Conservation (phyloP, 148 eudicot genomes). For the Vaccinium darrowii region DNA sequence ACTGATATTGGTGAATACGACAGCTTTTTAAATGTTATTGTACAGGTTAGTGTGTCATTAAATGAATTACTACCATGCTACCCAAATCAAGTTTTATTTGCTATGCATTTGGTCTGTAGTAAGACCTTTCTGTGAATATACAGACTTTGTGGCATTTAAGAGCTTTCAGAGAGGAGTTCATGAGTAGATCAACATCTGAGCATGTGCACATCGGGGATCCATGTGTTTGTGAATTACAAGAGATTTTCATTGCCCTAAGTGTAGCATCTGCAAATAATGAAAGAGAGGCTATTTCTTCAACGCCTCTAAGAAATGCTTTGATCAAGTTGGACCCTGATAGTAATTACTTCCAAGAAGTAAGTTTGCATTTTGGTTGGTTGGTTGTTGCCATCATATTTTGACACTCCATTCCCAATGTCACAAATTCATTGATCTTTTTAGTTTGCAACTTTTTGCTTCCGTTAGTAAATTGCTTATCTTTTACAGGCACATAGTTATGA, state of each 20-base stretch:
- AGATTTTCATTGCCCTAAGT: constrained; percentile 58
- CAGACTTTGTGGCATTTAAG: too few relatives aligned
- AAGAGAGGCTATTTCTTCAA: constrained; percentile 64
- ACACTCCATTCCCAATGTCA: neutral
- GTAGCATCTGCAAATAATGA: constrained; percentile 36
- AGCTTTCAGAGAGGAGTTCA: too few relatives aligned
- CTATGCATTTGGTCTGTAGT: neutral
- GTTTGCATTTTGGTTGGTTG: neutral
- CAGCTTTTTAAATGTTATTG: constrained; percentile 78
- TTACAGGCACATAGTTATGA: constrained; percentile 82
- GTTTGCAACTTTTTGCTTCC: too few relatives aligned
- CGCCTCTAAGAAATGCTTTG: constrained; percentile 67
- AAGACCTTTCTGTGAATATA: too few relatives aligned
- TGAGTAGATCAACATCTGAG: constrained; percentile 10
- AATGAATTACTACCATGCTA: too few relatives aligned
- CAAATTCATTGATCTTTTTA: neutral
- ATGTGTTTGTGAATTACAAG: constrained; percentile 74
- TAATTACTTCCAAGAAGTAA: constrained; percentile 77
- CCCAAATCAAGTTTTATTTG: too few relatives aligned
- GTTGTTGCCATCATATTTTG: neutral
- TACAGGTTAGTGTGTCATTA: constrained; percentile 50
- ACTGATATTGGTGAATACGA: constrained; percentile 85
- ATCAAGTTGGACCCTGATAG: constrained; percentile 69
- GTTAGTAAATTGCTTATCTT: neutral
- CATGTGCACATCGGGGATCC: constrained; percentile 83